These are phyloP conservation scores for Stemphylium lycopersici DNA, from an alignment of 2,329 filamentous ascomycete species.

Conservation along the genomic window DNA sequence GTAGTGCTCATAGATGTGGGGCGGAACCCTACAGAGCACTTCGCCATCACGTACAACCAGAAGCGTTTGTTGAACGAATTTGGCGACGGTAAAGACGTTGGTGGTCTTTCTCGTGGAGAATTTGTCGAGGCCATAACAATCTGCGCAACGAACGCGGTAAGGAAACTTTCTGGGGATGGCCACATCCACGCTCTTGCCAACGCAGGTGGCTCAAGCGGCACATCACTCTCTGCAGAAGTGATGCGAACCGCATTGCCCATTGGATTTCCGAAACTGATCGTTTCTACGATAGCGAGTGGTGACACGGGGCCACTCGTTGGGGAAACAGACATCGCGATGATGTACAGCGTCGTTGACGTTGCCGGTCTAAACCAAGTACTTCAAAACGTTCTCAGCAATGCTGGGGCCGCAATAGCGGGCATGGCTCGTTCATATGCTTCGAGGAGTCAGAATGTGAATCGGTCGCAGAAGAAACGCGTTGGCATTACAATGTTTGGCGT, in stretches of 20 bases:
- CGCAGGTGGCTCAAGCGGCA: conserved; percentile 68
- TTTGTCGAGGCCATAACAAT: conserved; percentile 63
- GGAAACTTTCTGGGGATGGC: conserved; percentile 45
- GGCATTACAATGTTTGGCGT: conserved; percentile 78
- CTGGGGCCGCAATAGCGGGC: conserved; percentile 65
- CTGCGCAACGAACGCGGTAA: conserved; percentile 54
- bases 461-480: conserved; percentile 54
- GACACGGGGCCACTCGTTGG: conserved; percentile 69
- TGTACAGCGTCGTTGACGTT: conserved; percentile 75
- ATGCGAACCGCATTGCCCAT: conserved; percentile 68
- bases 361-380: conserved; percentile 69
- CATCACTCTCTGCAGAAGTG: conserved; percentile 63
- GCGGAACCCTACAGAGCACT: conserved; percentile 50
- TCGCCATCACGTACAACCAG: conserved; percentile 57
- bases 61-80: conserved; percentile 48
- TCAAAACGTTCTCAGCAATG: conserved; percentile 64
- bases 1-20: conserved; percentile 65
- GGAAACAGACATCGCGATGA: conserved; percentile 71
- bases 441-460: neutral
- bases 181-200: conserved; percentile 63
- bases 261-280: conserved; percentile 72
- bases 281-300: conserved; percentile 72
- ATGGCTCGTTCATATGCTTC: conserved; percentile 59
- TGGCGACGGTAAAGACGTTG: conserved; percentile 38
- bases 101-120: conserved; percentile 57